A percentile compares a stretch with the other conserved stretches of the same genome.
phyloP scores from a whole-genome alignment of 192 early-diverging fungal genomes.

The Backusella circina region DNA sequence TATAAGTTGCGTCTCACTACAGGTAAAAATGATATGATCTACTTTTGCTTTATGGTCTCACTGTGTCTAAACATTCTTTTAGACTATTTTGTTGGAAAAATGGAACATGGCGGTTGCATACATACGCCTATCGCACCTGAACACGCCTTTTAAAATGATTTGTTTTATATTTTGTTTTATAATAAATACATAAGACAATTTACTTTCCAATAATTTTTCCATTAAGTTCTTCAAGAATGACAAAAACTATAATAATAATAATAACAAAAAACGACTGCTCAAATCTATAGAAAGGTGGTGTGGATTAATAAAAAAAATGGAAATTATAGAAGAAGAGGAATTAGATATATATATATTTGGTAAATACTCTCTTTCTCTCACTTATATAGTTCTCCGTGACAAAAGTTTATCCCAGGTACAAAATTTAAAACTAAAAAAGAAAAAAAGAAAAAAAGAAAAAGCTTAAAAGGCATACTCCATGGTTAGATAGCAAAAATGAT shows the following conservation, averaged over 20 bases:
- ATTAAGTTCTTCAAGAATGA: no score
- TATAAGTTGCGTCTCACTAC: neutral
- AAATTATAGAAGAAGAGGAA: neutral
- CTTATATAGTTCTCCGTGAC: neutral
- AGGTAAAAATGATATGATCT: neutral
- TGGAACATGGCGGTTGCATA: neutral
- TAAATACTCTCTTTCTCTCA: neutral
- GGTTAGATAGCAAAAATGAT: neutral
- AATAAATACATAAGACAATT: neutral
- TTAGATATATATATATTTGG: neutral
- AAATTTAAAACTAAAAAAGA: neutral
- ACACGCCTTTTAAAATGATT: neutral
- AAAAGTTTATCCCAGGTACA: neutral
- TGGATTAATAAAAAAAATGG: neutral
- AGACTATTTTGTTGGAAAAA: neutral
- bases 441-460: neutral
- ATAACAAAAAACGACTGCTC: no score
- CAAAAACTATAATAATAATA: no score
- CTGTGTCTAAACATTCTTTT: neutral
- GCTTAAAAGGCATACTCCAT: neutral
- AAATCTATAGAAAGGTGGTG: no score
- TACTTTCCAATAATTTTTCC: no score
- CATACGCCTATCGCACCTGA: neutral
- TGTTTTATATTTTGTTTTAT: neutral
- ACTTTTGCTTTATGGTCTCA: neutral